A percentile compares a stretch with the other conserved stretches of the same genome.
These are phyloP conservation scores for Penicillium goetzii DNA, from an alignment of 495 filamentous ascomycete species.

Conservation along the genomic window DNA sequence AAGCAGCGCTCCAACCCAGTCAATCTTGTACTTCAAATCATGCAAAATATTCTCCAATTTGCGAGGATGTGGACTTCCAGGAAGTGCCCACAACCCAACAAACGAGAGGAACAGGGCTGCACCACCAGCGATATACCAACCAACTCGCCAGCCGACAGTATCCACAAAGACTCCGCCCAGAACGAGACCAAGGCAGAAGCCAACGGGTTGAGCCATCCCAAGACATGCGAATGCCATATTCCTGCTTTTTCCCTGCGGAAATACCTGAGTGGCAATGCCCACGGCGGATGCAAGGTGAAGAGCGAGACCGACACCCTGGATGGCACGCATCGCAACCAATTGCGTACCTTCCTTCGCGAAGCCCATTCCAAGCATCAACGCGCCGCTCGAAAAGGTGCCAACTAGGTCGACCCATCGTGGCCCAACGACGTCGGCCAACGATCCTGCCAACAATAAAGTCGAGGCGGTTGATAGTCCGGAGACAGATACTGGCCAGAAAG, in stretches of 20 bases:
- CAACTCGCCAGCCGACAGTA: conserved; percentile 54
- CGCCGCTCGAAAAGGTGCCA: conserved; percentile 24
- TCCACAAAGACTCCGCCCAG: conserved; percentile 52
- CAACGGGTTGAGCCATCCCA: conserved; percentile 50
- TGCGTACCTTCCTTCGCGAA: conserved; percentile 45
- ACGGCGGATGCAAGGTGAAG: conserved; percentile 54
- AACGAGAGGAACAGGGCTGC: conserved; percentile 37
- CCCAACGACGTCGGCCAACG: conserved; percentile 55
- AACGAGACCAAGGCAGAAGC: conserved; percentile 47
- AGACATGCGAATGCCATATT: conserved; percentile 53
- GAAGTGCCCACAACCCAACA: conserved; percentile 32
- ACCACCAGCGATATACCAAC: conserved; percentile 46
- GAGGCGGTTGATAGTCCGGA: conserved; percentile 46
- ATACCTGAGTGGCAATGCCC: conserved; percentile 44
- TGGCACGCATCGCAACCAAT: conserved; percentile 51
- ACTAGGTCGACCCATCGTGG: conserved; percentile 15
- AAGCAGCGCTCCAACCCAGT: conserved; percentile 51
- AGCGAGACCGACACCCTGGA: conserved; percentile 51
- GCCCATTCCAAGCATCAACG: conserved; percentile 51
- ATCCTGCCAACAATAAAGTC: conserved; percentile 51
- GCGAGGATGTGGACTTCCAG: conserved; percentile 21
- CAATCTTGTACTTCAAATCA: conserved; percentile 43
- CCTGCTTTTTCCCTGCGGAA: conserved; percentile 42
- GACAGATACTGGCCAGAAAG: conserved; percentile 49
- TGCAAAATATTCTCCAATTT: conserved; percentile 15